These are phyloP conservation scores for Termitomyces bulborhizus DNA, from an alignment of 768 basidiomycete genomes.

Conservation along the genomic window DNA sequence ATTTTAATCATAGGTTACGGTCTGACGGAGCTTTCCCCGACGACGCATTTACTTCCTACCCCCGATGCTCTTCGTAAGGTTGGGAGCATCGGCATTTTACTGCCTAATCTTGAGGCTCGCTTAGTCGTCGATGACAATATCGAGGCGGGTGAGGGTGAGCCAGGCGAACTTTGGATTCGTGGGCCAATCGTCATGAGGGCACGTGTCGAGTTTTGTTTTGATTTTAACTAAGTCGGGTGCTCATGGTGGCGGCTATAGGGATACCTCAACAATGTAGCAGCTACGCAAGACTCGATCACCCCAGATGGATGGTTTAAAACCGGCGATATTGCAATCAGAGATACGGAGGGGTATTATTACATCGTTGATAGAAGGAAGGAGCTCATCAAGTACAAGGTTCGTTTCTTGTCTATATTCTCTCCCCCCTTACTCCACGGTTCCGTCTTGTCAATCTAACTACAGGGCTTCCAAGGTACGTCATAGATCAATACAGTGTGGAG, in stretches of 20 bases:
- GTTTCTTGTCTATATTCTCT: not conserved
- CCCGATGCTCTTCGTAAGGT: constrained; percentile 41
- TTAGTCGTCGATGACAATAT: constrained; percentile 54
- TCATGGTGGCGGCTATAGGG: constrained; percentile 34
- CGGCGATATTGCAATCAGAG: constrained; percentile 72
- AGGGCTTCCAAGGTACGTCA: constrained; percentile 70
- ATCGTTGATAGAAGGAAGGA: constrained; percentile 76
- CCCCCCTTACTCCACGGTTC: not conserved
- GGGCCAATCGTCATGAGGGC: constrained; percentile 82
- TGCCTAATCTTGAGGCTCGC: constrained; percentile 73
- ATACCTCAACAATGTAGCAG: constrained; percentile 66
- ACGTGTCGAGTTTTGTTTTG: not conserved
- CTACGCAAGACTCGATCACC: constrained; percentile 66
- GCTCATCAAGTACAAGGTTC: constrained; percentile 69
- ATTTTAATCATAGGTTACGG: constrained; percentile 49
- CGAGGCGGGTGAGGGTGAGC: constrained; percentile 47
- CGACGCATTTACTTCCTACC: constrained; percentile 48
- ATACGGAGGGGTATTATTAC: constrained; percentile 65
- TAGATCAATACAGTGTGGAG: not conserved
- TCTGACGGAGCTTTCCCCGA: constrained; percentile 79
- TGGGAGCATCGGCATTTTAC: constrained; percentile 64
- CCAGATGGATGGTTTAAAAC: constrained; percentile 83
- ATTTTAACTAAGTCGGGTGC: not conserved
- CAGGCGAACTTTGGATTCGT: constrained; percentile 79
- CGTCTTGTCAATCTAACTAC: not conserved